phyloP scores from a whole-genome alignment of 2,329 filamentous ascomycete genomes.

The Nemania sp. region DNA sequence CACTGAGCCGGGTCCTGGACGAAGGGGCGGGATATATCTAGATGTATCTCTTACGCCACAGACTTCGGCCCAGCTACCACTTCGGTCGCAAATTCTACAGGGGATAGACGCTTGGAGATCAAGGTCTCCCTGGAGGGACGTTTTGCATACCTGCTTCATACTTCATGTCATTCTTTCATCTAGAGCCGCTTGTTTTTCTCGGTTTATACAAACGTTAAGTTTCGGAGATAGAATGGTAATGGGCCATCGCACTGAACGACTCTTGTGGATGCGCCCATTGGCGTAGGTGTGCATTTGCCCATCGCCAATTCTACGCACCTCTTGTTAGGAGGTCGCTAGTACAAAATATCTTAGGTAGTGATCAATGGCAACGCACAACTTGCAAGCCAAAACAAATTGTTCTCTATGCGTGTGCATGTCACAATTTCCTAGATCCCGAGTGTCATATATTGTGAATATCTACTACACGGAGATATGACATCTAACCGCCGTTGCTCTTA shows the following conservation, averaged over 20 bases:
- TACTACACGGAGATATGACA: no score
- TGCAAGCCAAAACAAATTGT: slow-evolving; percentile 33
- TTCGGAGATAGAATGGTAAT: slow-evolving; percentile 41
- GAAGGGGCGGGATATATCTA: slow-evolving; percentile 32
- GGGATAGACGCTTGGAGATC: slow-evolving; percentile 44
- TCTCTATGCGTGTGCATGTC: neutral
- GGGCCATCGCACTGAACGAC: slow-evolving; percentile 50
- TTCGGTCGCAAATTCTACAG: slow-evolving; percentile 38
- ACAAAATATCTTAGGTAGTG: slow-evolving; percentile 46
- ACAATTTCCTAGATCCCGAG: no score
- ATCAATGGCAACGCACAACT: slow-evolving; percentile 45
- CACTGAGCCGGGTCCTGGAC: slow-evolving; percentile 38
- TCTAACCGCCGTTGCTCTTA: no score
- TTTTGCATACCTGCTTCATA: slow-evolving; percentile 46
- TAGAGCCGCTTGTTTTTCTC: slow-evolving; percentile 42
- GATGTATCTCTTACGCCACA: slow-evolving; percentile 40
- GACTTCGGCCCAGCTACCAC: slow-evolving; percentile 31
- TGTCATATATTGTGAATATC: no score
- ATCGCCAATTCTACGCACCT: slow-evolving; percentile 37
- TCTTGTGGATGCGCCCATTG: slow-evolving; percentile 46
- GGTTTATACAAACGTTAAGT: slow-evolving; percentile 46
- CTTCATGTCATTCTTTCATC: slow-evolving; percentile 48
- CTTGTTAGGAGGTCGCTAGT: slow-evolving; percentile 34
- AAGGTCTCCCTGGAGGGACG: slow-evolving; percentile 35
- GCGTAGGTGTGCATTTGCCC: slow-evolving; percentile 33